Base-by-base conservation (phyloP, 768 basidiomycete species). In the Boletus vermiculosoides region DNA sequence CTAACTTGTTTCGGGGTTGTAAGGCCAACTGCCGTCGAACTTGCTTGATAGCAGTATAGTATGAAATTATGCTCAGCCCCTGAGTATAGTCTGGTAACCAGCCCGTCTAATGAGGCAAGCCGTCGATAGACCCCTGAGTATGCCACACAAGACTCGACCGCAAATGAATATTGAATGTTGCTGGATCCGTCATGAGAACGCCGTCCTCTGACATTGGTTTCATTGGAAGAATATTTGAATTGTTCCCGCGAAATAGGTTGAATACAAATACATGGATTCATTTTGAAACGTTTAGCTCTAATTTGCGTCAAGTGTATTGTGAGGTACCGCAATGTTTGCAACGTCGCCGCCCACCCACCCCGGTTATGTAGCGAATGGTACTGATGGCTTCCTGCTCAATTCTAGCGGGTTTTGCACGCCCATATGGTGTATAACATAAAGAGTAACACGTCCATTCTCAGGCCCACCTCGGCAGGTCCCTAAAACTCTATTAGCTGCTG, bases 401-500 rank as follows among this genome's bases (percentile, higher is more conserved):
- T n/a, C 37, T 39, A 9, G 39, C 39, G 39, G 16, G 39, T 40
- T 40, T n/a, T 40, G 4, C 18, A 18, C 37, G 39, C 20, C n/a
- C n/a, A 20, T 40, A 11, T 11, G 39, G 39, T 40, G 39, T 40
- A 40, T 20, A 10, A 40, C 39, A 40, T 20, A 40, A 20, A 2
- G n/a, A 50, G 45, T 42, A 42, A 36, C 18, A 30, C 34, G 40
- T 53, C 25, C 45, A 52, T 55, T 53, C 41, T 22, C 50, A 54
- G 49, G 50, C 13, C n/a, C 41, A 41, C 57, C 46, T 55, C 61
- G 47, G 61, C 34, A 41, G 64, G 61, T 61, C 57, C 61, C 69
- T 69, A 62, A 73, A 71, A 73, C 63, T 63, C 60, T 73, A 71
- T 72, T 68, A 57, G 49, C 57, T 52, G 51, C 55, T 59, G 60